Percentiles rank a stretch among this genome's conserved stretches.
phyloP scores from a whole-genome alignment of 2,329 filamentous ascomycete genomes.

The Plectosphaerella cucumerina region DNA sequence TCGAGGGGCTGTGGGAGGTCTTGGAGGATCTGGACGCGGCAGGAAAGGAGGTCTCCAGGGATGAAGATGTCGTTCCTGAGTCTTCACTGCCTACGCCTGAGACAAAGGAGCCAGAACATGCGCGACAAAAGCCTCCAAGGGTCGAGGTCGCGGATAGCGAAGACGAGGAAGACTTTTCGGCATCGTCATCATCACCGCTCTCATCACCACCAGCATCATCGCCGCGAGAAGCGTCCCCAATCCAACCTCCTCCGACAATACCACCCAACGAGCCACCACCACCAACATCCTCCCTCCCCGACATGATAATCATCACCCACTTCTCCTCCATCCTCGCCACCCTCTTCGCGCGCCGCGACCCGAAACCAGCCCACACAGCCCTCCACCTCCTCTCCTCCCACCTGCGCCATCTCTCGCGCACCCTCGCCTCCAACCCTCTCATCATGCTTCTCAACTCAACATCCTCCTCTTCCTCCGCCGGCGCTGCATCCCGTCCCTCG shows the following conservation, averaged over 20 bases:
- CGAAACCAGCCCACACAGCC: slow-evolving; percentile 39
- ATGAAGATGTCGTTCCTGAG: not conserved
- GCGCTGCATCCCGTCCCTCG: slow-evolving; percentile 4
- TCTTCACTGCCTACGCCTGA: too few species aligned
- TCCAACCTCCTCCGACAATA: slow-evolving; percentile 3
- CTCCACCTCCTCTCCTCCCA: slow-evolving; percentile 43
- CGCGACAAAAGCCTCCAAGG: slow-evolving; percentile 6
- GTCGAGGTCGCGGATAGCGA: slow-evolving; percentile 34
- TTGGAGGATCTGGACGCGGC: slow-evolving; percentile 41
- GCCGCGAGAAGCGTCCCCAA: not conserved
- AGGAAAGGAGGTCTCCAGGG: not conserved
- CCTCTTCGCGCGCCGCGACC: slow-evolving; percentile 47
- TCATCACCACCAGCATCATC: slow-evolving; percentile 13
- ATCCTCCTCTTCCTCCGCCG: slow-evolving; percentile 14
- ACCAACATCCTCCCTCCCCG: slow-evolving; percentile 21
- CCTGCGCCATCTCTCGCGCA: slow-evolving; percentile 40
- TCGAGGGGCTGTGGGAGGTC: slow-evolving; percentile 55
- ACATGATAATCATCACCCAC: slow-evolving; percentile 52
- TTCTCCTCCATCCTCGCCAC: slow-evolving; percentile 46
- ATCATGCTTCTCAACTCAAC: slow-evolving; percentile 54
- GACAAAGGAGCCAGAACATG: not conserved
- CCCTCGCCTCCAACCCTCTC: slow-evolving; percentile 36
- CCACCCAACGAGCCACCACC: not conserved
- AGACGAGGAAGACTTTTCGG: slow-evolving; percentile 28
- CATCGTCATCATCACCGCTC: slow-evolving; percentile 6